A percentile compares a stretch with the other conserved stretches of the same genome.
phyloP scores from a whole-genome alignment of 73 alveolate species.

The Paramecium octaurelia region DNA sequence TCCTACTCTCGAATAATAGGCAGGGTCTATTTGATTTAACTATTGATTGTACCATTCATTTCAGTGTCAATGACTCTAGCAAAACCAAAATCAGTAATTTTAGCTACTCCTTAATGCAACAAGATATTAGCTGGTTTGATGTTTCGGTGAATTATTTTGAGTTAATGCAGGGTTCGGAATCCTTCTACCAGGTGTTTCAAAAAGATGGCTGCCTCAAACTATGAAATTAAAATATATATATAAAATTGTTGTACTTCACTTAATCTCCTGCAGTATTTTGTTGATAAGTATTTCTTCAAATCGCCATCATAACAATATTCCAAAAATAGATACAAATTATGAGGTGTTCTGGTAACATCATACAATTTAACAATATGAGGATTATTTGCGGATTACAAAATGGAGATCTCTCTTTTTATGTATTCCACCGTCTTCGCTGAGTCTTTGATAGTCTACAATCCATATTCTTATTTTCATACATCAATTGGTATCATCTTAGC shows the following conservation, averaged over 20 bases:
- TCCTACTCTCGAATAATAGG: conserved; percentile 59
- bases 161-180: conserved; percentile 42
- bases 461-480: not conserved
- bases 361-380: conserved; percentile 54
- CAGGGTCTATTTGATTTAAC: conserved; percentile 31
- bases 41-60: not conserved
- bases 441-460: conserved; percentile 47
- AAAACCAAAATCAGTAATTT: not conserved
- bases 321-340: conserved; percentile 50
- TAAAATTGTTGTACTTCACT: conserved; percentile 22
- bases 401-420: conserved; percentile 58
- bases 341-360: conserved; percentile 64
- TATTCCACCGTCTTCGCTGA: conserved; percentile 57
- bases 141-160: conserved; percentile 58
- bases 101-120: conserved; percentile 49
- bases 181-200: conserved; percentile 59
- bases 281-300: conserved; percentile 44
- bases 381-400: conserved; percentile 30
- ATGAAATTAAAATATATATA: not conserved
- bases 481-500: conserved; percentile 17
- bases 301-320: conserved; percentile 63
- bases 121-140: conserved; percentile 59
- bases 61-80: conserved; percentile 2
- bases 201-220: conserved; percentile 57
- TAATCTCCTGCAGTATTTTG: conserved; percentile 58